These are phyloP conservation scores for Bipolaris sorokiniana DNA, from an alignment of 2,329 filamentous ascomycete species.

Conservation along the genomic window DNA sequence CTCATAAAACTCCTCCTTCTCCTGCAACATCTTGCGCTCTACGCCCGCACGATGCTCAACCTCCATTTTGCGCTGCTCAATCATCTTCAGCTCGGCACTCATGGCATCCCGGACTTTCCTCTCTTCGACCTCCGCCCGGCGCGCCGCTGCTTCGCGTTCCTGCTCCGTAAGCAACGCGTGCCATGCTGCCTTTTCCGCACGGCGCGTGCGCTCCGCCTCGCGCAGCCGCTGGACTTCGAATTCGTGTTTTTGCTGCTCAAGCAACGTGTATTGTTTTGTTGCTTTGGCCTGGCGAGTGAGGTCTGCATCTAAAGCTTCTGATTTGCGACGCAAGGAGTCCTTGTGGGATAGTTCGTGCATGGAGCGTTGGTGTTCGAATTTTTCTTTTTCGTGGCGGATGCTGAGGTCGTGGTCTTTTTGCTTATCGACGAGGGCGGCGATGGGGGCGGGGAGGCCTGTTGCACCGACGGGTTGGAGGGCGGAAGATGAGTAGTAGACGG, in stretches of 20 bases:
- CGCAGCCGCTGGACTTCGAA: constrained; percentile 40
- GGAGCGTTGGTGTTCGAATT: constrained; percentile 35
- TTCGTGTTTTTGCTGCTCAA: constrained; percentile 42
- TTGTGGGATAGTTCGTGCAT: constrained; percentile 40
- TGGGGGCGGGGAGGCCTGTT: constrained; percentile 39
- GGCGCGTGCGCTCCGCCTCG: constrained; percentile 41
- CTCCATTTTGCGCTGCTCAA: constrained; percentile 34
- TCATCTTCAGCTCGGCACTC: constrained; percentile 28
- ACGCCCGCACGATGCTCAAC: constrained; percentile 35
- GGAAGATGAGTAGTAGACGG: constrained; percentile 43
- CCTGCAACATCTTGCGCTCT: constrained; percentile 37
- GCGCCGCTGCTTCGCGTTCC: constrained; percentile 34
- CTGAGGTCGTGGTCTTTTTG: constrained; percentile 42
- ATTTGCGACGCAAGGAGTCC: constrained; percentile 35
- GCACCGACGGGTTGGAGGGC: constrained; percentile 48
- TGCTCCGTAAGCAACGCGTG: constrained; percentile 39
- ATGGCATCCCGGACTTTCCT: constrained; percentile 23
- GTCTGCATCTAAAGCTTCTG: constrained; percentile 37
- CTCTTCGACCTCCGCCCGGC: constrained; percentile 33
- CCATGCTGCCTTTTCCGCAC: constrained; percentile 39
- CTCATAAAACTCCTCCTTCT: constrained; percentile 45
- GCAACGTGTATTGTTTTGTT: constrained; percentile 26
- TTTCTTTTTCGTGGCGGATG: constrained; percentile 35
- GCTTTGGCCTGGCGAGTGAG: constrained; percentile 27
- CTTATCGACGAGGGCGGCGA: constrained; percentile 38